Percentiles rank a stretch among this genome's conserved stretches.
Conservation (phyloP, 345 rosid genomes). For the Citrus glauca region DNA sequence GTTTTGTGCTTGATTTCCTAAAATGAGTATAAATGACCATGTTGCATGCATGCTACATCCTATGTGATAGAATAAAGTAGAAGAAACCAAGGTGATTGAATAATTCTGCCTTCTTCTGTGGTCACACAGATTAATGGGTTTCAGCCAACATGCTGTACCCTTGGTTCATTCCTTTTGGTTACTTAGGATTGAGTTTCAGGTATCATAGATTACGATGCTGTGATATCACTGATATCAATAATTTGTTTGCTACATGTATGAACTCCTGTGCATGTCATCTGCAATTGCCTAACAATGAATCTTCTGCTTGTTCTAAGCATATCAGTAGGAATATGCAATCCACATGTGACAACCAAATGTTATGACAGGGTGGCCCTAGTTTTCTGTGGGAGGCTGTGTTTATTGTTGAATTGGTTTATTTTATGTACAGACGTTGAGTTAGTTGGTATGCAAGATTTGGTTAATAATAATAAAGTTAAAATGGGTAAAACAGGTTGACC, state of each 20-base stretch:
- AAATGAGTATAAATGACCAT: not conserved
- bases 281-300: not conserved
- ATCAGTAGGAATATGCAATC: not conserved
- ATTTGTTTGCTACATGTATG: not conserved
- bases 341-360: not conserved
- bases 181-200: not conserved
- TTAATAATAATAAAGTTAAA: constrained; percentile 2
- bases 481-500: constrained; percentile 44
- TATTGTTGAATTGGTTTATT: not conserved
- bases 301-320: not conserved
- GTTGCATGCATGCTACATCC: not conserved
- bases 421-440: no score
- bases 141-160: not conserved
- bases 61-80: not conserved
- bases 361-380: not conserved
- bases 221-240: not conserved
- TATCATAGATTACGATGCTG: not conserved
- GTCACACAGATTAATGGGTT: not conserved
- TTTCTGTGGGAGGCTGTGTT: not conserved
- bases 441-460: not conserved
- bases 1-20: not conserved
- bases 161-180: not conserved
- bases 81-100: not conserved
- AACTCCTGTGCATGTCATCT: not conserved
- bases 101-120: not conserved